Conservation (phyloP, 345 rosid genomes). For the Lepidium sativum region DNA sequence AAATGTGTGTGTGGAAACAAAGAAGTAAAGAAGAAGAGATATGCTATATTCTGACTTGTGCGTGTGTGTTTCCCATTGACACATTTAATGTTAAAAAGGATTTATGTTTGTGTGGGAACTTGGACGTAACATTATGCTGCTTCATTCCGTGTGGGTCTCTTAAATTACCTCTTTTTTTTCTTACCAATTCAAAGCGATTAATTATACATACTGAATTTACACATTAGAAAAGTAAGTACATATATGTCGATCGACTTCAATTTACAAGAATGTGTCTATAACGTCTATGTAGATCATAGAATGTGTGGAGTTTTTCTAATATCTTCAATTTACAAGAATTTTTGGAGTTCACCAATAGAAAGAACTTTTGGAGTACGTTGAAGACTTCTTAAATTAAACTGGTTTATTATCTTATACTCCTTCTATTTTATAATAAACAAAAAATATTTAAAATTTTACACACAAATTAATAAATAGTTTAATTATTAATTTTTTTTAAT, state of each 20-base stretch:
- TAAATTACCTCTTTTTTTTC: neutral
- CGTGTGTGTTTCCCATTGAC: conserved; percentile 5
- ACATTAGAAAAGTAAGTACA: neutral
- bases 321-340: too few species aligned
- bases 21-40: neutral
- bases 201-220: neutral
- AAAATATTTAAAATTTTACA: too few species aligned
- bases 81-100: neutral
- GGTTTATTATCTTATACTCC: too few species aligned
- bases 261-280: too few species aligned
- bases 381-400: too few species aligned
- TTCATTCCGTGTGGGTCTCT: conserved; percentile 23
- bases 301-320: neutral
- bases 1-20: neutral
- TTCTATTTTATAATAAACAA: too few species aligned
- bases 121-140: conserved; percentile 11
- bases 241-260: too few species aligned
- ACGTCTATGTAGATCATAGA: neutral
- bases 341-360: too few species aligned
- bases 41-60: neutral
- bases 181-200: conserved; percentile 1
- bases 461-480: too few species aligned
- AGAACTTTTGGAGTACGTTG: too few species aligned
- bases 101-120: conserved; percentile 13
- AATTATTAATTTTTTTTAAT: too few species aligned